Percentiles rank a stretch among this genome's conserved stretches.
Conservation (phyloP, 106 monocot genomes). For the Narthecium ossifragum region DNA sequence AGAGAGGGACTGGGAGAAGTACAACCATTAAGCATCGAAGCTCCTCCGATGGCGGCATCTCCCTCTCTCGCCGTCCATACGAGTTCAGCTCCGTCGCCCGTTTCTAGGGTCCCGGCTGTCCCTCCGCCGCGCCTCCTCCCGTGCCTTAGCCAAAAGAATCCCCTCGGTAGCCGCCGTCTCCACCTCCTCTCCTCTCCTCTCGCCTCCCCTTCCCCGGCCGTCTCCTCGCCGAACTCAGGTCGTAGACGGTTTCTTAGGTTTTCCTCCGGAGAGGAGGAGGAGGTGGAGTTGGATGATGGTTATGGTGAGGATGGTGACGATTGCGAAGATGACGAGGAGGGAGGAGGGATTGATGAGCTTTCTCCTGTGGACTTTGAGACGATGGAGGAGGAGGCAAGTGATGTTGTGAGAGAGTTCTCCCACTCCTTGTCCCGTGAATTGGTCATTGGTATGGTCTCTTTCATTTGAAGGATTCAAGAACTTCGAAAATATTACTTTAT, state of each 20-base stretch:
- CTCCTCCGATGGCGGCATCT: no score
- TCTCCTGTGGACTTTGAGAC: conserved; percentile 23
- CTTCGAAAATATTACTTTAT: no score
- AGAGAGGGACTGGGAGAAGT: no score
- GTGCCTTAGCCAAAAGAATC: no score
- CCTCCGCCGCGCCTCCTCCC: not conserved
- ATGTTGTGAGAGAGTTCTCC: conserved; percentile 46
- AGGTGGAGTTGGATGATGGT: conserved; percentile 5
- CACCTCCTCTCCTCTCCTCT: not conserved
- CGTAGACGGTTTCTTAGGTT: not conserved
- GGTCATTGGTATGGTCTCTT: conserved; percentile 18
- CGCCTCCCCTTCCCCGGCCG: not conserved
- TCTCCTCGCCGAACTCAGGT: no score
- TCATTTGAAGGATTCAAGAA: not conserved
- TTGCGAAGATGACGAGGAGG: conserved; percentile 7
- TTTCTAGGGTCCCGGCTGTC: no score
- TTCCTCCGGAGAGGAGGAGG: not conserved
- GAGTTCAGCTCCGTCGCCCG: no score
- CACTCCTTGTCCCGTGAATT: conserved; percentile 48
- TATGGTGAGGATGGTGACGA: conserved; percentile 14
- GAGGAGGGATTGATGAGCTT: no score
- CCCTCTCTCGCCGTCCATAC: no score
- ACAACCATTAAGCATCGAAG: no score
- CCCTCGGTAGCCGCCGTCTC: not conserved
- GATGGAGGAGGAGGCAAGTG: conserved; percentile 67